phyloP scores from a whole-genome alignment of 768 basidiomycete genomes.

The Mycena rebaudengoi region DNA sequence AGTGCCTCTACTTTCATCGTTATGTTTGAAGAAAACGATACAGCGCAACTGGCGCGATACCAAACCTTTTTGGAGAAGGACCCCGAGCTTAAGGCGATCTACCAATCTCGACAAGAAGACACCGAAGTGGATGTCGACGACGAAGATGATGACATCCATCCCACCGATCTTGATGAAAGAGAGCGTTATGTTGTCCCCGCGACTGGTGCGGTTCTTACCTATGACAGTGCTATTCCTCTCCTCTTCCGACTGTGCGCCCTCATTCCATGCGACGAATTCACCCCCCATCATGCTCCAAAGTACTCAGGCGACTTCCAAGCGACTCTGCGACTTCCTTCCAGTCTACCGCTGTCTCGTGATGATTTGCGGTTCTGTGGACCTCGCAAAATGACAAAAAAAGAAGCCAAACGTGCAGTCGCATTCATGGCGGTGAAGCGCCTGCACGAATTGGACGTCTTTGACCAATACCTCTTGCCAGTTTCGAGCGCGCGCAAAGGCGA shows the following conservation, averaged over 20 bases:
- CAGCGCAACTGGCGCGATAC: constrained; percentile 65
- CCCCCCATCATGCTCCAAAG: constrained; percentile 63
- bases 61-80: constrained; percentile 66
- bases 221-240: constrained; percentile 75
- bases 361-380: constrained; percentile 70
- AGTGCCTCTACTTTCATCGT: constrained; percentile 80
- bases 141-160: constrained; percentile 54
- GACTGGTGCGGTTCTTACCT: constrained; percentile 83
- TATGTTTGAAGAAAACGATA: constrained; percentile 75
- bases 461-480: constrained; percentile 83
- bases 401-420: constrained; percentile 85
- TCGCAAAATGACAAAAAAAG: constrained; percentile 70
- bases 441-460: constrained; percentile 76
- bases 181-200: constrained; percentile 77
- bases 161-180: constrained; percentile 67
- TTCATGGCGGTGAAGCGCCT: constrained; percentile 80
- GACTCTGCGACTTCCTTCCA: constrained; percentile 71
- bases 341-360: constrained; percentile 64
- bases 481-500: constrained; percentile 58
- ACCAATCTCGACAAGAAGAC: constrained; percentile 61
- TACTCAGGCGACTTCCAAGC: constrained; percentile 68
- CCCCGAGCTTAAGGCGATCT: constrained; percentile 67
- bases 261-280: constrained; percentile 78
- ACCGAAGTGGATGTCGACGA: constrained; percentile 46
- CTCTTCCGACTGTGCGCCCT: constrained; percentile 81